A percentile compares a stretch with the other conserved stretches of the same genome.
Evolutionary conservation across 495 filamentous ascomycete genomes (phyloP).

Genomic region (Chaetomidium leptoderma): DNA sequence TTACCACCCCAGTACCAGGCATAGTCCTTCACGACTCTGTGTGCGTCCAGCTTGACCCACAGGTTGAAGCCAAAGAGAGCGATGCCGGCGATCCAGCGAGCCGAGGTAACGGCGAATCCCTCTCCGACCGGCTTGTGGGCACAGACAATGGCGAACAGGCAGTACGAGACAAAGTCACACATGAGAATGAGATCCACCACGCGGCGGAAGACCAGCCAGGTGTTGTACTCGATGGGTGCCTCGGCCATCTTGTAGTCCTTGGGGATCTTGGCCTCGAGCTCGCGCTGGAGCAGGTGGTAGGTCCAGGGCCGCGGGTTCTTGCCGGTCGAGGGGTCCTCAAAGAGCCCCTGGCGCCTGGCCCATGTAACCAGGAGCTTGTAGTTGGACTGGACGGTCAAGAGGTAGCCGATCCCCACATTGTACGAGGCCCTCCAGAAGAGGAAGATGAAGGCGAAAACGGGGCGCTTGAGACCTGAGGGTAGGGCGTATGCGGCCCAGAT

Average conservation of each 20-base stretch:
- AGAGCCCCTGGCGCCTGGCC: constrained; percentile 79
- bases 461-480: constrained; percentile 60
- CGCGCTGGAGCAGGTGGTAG: constrained; percentile 76
- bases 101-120: constrained; percentile 58
- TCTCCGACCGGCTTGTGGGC: constrained; percentile 69
- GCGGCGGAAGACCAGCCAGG: constrained; percentile 93
- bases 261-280: constrained; percentile 91
- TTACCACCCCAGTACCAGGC: constrained; percentile 93
- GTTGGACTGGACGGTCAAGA: constrained; percentile 85
- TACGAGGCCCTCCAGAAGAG: constrained; percentile 90
- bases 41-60: constrained; percentile 97
- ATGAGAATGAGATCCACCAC: constrained; percentile 94
- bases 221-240: constrained; percentile 96
- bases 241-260: constrained; percentile 90
- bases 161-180: constrained; percentile 97
- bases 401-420: constrained; percentile 88
- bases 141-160: constrained; percentile 90
- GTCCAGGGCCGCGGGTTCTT: constrained; percentile 75
- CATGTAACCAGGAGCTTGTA: constrained; percentile 80
- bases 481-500: constrained; percentile 67
- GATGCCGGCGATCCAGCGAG: constrained; percentile 79
- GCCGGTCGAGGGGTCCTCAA: constrained; percentile 74
- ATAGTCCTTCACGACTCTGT: constrained; percentile 98
- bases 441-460: constrained; percentile 75
- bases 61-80: constrained; percentile 88